Base-by-base conservation (phyloP, 106 monocot genomes). In the Posidonia australis region DNA sequence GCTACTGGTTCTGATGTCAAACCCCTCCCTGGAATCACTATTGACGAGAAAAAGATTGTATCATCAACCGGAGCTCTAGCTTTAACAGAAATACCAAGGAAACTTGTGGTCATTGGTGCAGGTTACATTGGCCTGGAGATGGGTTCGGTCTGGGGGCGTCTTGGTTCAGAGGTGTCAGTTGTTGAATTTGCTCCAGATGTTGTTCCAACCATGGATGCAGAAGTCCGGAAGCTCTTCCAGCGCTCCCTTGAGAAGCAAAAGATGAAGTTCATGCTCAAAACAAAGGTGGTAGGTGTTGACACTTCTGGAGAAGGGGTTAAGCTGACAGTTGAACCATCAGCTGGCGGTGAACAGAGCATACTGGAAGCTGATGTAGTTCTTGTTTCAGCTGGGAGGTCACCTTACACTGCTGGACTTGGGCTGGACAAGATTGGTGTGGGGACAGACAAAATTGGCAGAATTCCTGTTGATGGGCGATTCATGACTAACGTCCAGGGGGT, bases 131-230 rank as follows among this genome's bases (percentile, higher is more conserved):
- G 93, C 0, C 64, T 93, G 21, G 93, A 93, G 62, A 93, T 93
- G 93, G 93, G 93, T 1, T 93, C 93, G 0, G 93, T 93, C 2
- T 93, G 93, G 93, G 86, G 79, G 3, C 75, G 93, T 6, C 85
- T 93, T 51, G 93, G 93, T 26, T 88, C 93, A 22, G 78, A 93
- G 73, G 89, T 93, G 7, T 89, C 93, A 23, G 93, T 93, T 29
- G 93, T 93, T 13, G 93, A 93, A 63, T 93, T 93, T 74, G 82
- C 88, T n/a, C 68, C 85, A 16, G 89, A 93, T n/a, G 89, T 93
- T 17, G 93, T 93, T 20, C 93, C 93, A 5, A 77, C 78, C 27
- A 88, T 93, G 88, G 93, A 93, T 63, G 67, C 58, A 21, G 93
- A 93, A 66, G 78, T 93, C 25, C 48, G 93, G 36, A 93, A 89